Evolutionary conservation across 2,329 filamentous ascomycete genomes (phyloP), one percentile per base, ranked within the genome.

Genomic region (Fusarium papillatum): DNA sequence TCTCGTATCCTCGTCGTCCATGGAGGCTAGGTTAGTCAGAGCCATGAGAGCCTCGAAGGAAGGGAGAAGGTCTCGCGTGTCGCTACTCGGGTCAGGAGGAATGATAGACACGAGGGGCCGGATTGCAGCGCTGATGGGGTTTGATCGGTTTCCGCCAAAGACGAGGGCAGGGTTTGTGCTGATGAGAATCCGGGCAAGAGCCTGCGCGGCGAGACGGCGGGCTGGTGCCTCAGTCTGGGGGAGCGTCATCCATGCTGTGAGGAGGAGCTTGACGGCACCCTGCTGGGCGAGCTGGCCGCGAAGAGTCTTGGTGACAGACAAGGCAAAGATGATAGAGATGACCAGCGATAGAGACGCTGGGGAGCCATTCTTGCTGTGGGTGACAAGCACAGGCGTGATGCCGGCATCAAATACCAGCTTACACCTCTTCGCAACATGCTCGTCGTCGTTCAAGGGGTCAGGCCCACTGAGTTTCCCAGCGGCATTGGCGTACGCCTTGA

Each of bases 401-500:
- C 94, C 95, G 1, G 94, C 93, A 36, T 96, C 92, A 70, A 98
- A 94, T 16, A 98, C 89, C 14, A 89, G 90, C 81, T 90, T 92
- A 83, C 96, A 98, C 29, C 97, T 92, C 71, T 90, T 89, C 19
- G 90, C 88, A 39, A 98, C 95, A 76, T 94, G 92, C 3, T 93
- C 88, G 69, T 98, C 93, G 72, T 95, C 91, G 69, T 97, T 93
- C 0, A 97, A 87, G 10, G 91, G 90, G 80, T 96, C 91, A 0
- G 90, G 87, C 4, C 88, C 86, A 0, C 87, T 82, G n/a, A 90
- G 81, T 72, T 91, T 90, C 80, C 95, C 95, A 7, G 93, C 92
- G 1, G 95, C 94, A 81, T 98, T 95, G 17, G 97, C 97, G 80
- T 98, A 99, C 3, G 95, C 95, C 86, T 98, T 98, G 55, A 99